A percentile compares a stretch with the other conserved stretches of the same genome.
Conservation (phyloP, 345 rosid species). For the Populus ilicifolia region DNA sequence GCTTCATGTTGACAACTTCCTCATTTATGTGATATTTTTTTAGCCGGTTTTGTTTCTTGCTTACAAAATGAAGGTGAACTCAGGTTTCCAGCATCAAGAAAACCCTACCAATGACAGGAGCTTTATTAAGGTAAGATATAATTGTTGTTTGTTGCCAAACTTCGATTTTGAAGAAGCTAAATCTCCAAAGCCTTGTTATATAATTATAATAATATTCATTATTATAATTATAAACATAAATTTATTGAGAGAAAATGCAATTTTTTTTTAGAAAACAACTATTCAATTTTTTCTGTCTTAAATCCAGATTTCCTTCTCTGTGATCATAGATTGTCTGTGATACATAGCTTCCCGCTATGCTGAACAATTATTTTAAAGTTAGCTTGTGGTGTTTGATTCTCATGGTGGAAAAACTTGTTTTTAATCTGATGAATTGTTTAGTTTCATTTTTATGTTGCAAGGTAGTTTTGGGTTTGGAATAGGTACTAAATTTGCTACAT, state of each 20-base stretch:
- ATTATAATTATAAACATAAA: neutral
- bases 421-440: neutral
- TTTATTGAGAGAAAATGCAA: neutral
- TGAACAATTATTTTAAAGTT: neutral
- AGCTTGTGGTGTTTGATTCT: neutral
- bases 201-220: neutral
- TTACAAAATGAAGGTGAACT: slow-evolving; percentile 29
- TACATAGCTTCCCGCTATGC: neutral
- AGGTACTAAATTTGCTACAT: neutral
- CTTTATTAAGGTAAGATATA: slow-evolving; percentile 81
- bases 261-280: neutral
- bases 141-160: slow-evolving; percentile 4
- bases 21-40: neutral
- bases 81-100: slow-evolving; percentile 57
- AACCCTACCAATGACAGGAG: slow-evolving; percentile 31
- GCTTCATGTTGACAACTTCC: neutral
- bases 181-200: neutral
- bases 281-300: neutral
- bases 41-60: slow-evolving; percentile 10
- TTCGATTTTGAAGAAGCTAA: slow-evolving; percentile 17
- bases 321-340: neutral
- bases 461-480: neutral
- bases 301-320: neutral
- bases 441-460: slow-evolving; percentile 1
- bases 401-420: neutral